phyloP scores from a whole-genome alignment of 176 grass and related monocot genomes.

The Rhynchospora breviuscula region DNA sequence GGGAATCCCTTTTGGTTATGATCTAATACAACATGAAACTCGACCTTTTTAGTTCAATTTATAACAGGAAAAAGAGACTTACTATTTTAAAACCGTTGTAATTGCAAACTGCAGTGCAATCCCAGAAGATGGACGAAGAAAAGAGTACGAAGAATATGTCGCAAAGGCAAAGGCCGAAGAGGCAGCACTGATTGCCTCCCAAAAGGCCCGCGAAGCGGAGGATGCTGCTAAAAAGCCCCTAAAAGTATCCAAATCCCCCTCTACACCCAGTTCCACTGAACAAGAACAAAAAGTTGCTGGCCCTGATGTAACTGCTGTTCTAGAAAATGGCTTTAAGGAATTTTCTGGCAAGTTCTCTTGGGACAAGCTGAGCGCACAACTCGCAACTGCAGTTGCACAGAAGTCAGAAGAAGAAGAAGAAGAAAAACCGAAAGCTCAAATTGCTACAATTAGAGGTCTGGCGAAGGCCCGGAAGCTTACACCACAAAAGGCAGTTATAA shows the following conservation, averaged over 20 bases:
- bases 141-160: conserved; percentile 53
- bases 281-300: conserved; percentile 20
- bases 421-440: conserved; percentile 51
- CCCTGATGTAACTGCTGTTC: conserved; percentile 39
- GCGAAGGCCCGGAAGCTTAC: conserved; percentile 72
- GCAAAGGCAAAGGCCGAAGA: conserved; percentile 69
- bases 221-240: conserved; percentile 34
- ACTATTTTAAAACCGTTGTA: not conserved
- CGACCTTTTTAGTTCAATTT: not conserved
- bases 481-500: conserved; percentile 70
- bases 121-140: conserved; percentile 83
- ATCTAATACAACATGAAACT: not conserved
- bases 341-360: conserved; percentile 52
- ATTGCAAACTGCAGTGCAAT: conserved; percentile 38
- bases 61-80: not conserved
- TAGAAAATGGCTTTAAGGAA: conserved; percentile 53
- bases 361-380: conserved; percentile 66
- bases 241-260: conserved; percentile 19
- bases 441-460: conserved; percentile 70
- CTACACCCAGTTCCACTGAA: not conserved
- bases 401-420: conserved; percentile 24
- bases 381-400: conserved; percentile 18
- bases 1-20: conserved; percentile 12
- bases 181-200: conserved; percentile 30
- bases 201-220: conserved; percentile 36